Evolutionary conservation across 345 rosid genomes (phyloP).

Genomic region (Cardamine resedifolia): DNA sequence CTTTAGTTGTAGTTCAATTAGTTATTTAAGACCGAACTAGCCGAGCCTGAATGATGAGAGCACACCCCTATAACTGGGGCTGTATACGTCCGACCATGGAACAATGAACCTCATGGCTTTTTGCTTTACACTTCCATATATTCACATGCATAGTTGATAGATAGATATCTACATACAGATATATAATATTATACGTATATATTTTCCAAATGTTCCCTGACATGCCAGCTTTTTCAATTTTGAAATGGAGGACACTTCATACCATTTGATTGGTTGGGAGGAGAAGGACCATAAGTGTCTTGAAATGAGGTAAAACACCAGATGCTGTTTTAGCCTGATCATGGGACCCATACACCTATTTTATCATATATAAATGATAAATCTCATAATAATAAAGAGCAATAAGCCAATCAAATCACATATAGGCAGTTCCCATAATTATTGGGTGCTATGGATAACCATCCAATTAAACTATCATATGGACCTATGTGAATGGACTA

Average conservation of each 20-base stretch:
- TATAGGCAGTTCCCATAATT: conserved; percentile 25
- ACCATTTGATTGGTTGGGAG: conserved; percentile 23
- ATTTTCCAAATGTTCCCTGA: conserved; percentile 30
- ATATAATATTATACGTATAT: background rate
- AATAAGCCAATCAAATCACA: conserved; percentile 32
- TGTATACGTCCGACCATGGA: background rate
- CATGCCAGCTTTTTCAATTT: conserved; percentile 31
- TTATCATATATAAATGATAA: background rate
- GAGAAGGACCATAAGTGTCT: conserved; percentile 27
- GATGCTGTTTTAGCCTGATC: conserved; percentile 35
- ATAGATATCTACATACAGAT: background rate
- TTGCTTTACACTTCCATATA: conserved; percentile 3
- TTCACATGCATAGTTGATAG: background rate
- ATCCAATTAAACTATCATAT: conserved; percentile 27
- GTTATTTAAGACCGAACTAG: background rate
- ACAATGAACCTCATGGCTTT: background rate
- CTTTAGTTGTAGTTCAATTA: background rate
- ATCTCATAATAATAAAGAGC: conserved; percentile 1
- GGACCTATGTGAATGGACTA: conserved; percentile 22
- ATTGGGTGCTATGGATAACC: conserved; percentile 33
- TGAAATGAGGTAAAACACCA: conserved; percentile 35
- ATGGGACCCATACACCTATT: conserved; percentile 26
- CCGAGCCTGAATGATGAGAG: background rate
- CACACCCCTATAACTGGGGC: background rate
- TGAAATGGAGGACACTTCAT: conserved; percentile 37